Evolutionary conservation across 352 stramenopile genomes (phyloP), one percentile per base, ranked within the genome.

Genomic region (Globisporangium nodosum): DNA sequence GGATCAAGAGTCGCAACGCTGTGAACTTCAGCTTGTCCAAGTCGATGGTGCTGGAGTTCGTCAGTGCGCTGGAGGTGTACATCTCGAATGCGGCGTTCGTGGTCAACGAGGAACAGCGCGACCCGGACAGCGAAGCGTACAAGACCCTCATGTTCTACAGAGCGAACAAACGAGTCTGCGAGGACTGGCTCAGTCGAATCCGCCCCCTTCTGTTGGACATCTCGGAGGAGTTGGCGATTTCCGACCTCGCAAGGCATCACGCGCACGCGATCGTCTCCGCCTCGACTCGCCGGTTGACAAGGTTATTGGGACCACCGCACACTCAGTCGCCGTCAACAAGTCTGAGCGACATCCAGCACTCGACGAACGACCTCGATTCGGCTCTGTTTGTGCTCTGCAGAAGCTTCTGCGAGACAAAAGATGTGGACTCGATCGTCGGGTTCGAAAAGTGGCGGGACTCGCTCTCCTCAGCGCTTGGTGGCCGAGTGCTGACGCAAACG

Each of bases 111-210:
- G 63, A 75, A 20, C 50, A 61, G 35, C 66, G 39, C 48, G 70
- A 74, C 15, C 54, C 60, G 2, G 72, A 88, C n/a, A 76, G 73
- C 43, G 73, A 85, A 35, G 52, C 65, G 15, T 65, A 69, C 52
- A 87, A 87, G 53, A 66, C 66, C 0, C 45, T 60, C 18, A 39
- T 74, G 15, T 90, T 90, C 50, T 90, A 79, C 66, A 73, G 65
- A 64, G 74, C 79, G 16, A 90, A 90, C 54, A 79, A 74, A 18
- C 66, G 64, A 31, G 81, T 90, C 27, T 90, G 81, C 61, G 76
- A 88, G 33, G 81, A 88, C 45, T 90, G 81, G 81, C 66, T 90
- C 35, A 73, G 70, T 35, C 70, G 78, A 18, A 88, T 88, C 37
- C 76, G 78, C 13, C 75, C 79, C 30, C 69, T 72, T 20, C 66